Evolutionary conservation across 495 filamentous ascomycete genomes (phyloP), one percentile per base, ranked within the genome.

Genomic region (Cercophora sp.): DNA sequence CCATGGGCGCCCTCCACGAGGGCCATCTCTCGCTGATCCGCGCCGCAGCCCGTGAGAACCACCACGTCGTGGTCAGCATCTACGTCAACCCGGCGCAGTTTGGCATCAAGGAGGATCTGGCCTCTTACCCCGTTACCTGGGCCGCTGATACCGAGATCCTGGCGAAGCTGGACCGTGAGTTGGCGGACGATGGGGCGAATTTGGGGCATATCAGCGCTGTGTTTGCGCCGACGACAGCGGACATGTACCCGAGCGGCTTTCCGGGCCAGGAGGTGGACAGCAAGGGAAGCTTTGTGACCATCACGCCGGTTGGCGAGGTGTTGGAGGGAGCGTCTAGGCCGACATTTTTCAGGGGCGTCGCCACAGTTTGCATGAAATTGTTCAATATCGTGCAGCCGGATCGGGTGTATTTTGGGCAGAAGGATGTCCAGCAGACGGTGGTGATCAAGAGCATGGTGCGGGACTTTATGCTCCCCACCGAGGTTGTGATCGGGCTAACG

Each of bases 81-180:
- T 98, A 87, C 63, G 88, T 98, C 60, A 98, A 98, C 65, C 93
- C 93, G 5, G 92, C 94, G 1, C 93, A 97, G 73, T 98, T 98
- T 64, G 92, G 91, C 4, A 76, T 91, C 10, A 83, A 82, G 46
- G 93, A 98, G 65, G 93, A 98, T 60, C 73, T 98, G 8, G 79
- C 75, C 26, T 87, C 79, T 51, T 98, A 98, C 63, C 93, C 93
- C 0, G 84, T 87, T n/a, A 97, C 89, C 3, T 94, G 91, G 86
- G 83, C 85, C 18, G 69, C 76, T 18, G 93, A 98, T 66, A 66
- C 84, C 5, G 73, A 71, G 20, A 79, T 80, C 49, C 69, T 98
- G 15, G 74, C 82, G 16, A 59, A 70, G 15, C 71, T 98, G 8
- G 86, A 96, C 61, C 65, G 75, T 6, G 86, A 91, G 60, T 75